A percentile compares a stretch with the other conserved stretches of the same genome.
These are phyloP conservation scores for Casaregolazyma lundiana DNA, from an alignment of 1,139 yeast species.

Conservation along the genomic window DNA sequence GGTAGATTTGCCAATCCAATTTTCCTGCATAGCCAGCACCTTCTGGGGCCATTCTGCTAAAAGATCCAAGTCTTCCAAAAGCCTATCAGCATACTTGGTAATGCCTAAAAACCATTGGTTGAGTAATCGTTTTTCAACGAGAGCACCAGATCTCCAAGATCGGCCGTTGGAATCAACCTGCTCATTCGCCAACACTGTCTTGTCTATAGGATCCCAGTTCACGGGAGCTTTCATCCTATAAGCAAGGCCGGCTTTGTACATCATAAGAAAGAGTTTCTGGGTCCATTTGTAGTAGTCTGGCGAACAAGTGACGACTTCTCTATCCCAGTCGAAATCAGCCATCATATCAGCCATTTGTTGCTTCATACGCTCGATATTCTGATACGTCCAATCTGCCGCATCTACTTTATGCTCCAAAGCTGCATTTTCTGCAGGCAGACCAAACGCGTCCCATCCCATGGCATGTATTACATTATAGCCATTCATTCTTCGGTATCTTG, in stretches of 20 bases:
- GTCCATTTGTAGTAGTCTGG: constrained; percentile 92
- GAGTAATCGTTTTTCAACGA: constrained; percentile 73
- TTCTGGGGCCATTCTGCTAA: constrained; percentile 80
- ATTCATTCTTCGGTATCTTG: constrained; percentile 70
- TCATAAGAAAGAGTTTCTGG: constrained; percentile 71
- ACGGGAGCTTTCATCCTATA: constrained; percentile 83
- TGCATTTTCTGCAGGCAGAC: constrained; percentile 96
- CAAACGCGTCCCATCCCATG: constrained; percentile 99
- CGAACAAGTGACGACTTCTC: constrained; percentile 81
- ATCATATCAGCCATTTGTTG: constrained; percentile 71
- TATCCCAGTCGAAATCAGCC: constrained; percentile 91
- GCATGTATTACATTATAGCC: constrained; percentile 86
- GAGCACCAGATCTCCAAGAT: constrained; percentile 96
- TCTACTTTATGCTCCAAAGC: constrained; percentile 80
- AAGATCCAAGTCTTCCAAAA: constrained; percentile 56
- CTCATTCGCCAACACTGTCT: constrained; percentile 92
- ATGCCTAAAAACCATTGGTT: constrained; percentile 94
- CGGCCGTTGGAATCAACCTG: constrained; percentile 88
- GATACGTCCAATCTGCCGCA: constrained; percentile 78
- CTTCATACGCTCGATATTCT: constrained; percentile 78
- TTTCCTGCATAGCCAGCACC: constrained; percentile 82
- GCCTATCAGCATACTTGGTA: constrained; percentile 67
- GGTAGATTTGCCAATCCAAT: constrained; percentile 88
- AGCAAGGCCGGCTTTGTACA: constrained; percentile 73
- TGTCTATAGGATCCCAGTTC: constrained; percentile 96